phyloP scores from a whole-genome alignment of 2,329 filamentous ascomycete species.

The Neurospora sp. region DNA sequence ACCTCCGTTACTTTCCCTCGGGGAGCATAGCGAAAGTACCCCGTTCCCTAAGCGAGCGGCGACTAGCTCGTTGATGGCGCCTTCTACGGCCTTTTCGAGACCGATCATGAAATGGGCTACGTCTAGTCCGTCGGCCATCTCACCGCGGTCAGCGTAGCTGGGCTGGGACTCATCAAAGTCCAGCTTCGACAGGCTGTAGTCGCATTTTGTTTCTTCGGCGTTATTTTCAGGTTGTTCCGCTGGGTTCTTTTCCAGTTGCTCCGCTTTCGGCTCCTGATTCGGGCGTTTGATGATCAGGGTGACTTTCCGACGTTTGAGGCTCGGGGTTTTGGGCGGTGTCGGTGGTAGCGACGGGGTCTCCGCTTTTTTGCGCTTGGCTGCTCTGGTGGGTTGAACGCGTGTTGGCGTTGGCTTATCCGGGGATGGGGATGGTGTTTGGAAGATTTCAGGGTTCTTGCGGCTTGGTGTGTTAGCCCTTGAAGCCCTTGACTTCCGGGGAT shows the following conservation, averaged over 20 bases:
- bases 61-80: neutral
- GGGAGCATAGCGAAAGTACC: fast-evolving
- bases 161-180: neutral
- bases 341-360: neutral
- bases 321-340: neutral
- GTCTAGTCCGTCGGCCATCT: neutral
- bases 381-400: constrained; percentile 12
- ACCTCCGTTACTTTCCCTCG: neutral
- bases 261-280: neutral
- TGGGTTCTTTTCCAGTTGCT: neutral
- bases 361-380: constrained; percentile 12
- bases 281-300: neutral
- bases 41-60: neutral
- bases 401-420: neutral
- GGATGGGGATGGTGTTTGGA: neutral
- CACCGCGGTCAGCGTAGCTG: neutral
- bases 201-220: constrained; percentile 3
- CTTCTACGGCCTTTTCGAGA: constrained; percentile 3
- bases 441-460: neutral
- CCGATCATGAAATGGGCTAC: constrained; percentile 5
- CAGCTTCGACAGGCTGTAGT: constrained; percentile 9
- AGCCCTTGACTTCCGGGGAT: neutral
- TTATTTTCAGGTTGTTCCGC: too few species aligned
- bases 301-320: neutral
- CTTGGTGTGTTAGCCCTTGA: neutral